phyloP scores from a whole-genome alignment of 2,329 filamentous ascomycete genomes.

The Whalleya microplaca region DNA sequence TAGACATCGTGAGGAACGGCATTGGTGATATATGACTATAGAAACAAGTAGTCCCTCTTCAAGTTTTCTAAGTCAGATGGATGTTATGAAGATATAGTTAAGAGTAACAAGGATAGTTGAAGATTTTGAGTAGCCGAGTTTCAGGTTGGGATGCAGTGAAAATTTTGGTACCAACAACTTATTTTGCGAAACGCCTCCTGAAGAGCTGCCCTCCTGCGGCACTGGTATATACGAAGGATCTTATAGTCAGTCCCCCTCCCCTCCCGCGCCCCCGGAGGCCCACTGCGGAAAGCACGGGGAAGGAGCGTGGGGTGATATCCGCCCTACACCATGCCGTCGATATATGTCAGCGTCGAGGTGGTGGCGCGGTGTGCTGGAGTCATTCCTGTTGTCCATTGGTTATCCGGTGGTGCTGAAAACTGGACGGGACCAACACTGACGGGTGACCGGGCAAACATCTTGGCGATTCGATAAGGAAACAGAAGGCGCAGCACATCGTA shows the following conservation, averaged over 20 bases:
- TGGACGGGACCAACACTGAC: slow-evolving; percentile 23
- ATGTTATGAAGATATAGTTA: slow-evolving; percentile 5
- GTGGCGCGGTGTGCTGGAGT: slow-evolving; percentile 26
- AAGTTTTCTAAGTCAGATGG: not conserved
- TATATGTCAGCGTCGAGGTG: slow-evolving; percentile 26
- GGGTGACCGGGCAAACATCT: slow-evolving; percentile 27
- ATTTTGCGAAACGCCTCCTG: slow-evolving; percentile 6
- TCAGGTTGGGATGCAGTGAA: not conserved
- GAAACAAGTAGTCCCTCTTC: not conserved
- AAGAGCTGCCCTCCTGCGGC: slow-evolving; percentile 5
- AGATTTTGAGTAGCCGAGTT: not conserved
- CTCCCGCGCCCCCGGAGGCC: slow-evolving; percentile 11
- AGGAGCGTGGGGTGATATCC: slow-evolving; percentile 27
- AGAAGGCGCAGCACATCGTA: slow-evolving; percentile 25
- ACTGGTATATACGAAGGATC: slow-evolving; percentile 16
- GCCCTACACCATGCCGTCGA: slow-evolving; percentile 27
- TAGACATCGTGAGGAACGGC: slow-evolving; percentile 27
- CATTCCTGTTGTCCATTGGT: slow-evolving; percentile 24
- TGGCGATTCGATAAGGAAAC: slow-evolving; percentile 28
- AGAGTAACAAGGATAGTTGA: not conserved
- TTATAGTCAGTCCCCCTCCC: slow-evolving; percentile 21
- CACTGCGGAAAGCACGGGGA: slow-evolving; percentile 24
- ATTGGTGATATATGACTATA: slow-evolving; percentile 14
- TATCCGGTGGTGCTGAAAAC: slow-evolving; percentile 19
- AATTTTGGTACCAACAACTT: slow-evolving; percentile 8